These are phyloP conservation scores for Monilinia laxa DNA, from an alignment of 2,329 filamentous ascomycete genomes.

Conservation along the genomic window DNA sequence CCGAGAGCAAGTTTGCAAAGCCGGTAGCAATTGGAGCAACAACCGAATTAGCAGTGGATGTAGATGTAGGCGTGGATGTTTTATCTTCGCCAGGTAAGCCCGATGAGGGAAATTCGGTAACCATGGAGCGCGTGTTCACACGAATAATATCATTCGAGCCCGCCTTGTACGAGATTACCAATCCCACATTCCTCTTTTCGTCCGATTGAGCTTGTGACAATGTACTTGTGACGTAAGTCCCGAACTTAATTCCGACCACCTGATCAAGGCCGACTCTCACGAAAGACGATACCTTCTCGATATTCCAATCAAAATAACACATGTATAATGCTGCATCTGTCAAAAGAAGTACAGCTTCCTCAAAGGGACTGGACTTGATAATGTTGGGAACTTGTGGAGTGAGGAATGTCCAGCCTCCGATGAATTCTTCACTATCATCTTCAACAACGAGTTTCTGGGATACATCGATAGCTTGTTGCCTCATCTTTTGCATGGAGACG, in stretches of 20 bases:
- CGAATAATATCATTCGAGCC: constrained; percentile 69
- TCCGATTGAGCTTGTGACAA: constrained; percentile 76
- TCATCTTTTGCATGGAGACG: constrained; percentile 78
- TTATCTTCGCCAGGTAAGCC: constrained; percentile 37
- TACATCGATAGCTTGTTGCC: constrained; percentile 86
- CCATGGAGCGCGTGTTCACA: constrained; percentile 83
- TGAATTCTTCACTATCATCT: constrained; percentile 78
- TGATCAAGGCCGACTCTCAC: constrained; percentile 79
- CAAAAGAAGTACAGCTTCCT: constrained; percentile 83
- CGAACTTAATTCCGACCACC: constrained; percentile 70
- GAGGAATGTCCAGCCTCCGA: constrained; percentile 85
- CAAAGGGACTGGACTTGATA: constrained; percentile 69
- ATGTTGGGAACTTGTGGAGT: constrained; percentile 72
- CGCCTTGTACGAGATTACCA: constrained; percentile 75
- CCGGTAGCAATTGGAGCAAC: constrained; percentile 27
- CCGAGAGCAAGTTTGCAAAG: constrained; percentile 19
- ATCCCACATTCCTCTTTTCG: constrained; percentile 76
- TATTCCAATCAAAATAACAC: constrained; percentile 90
- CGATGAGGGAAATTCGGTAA: constrained; percentile 43
- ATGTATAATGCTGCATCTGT: constrained; percentile 84
- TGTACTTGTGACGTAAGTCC: constrained; percentile 88
- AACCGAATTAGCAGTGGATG: constrained; percentile 23
- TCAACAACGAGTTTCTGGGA: constrained; percentile 84
- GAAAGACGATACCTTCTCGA: constrained; percentile 91
- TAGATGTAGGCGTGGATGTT: constrained; percentile 23